Percentiles rank a stretch among this genome's conserved stretches.
phyloP scores from a whole-genome alignment of 176 grass and related monocot species.

The Urochloa ruziziensis region DNA sequence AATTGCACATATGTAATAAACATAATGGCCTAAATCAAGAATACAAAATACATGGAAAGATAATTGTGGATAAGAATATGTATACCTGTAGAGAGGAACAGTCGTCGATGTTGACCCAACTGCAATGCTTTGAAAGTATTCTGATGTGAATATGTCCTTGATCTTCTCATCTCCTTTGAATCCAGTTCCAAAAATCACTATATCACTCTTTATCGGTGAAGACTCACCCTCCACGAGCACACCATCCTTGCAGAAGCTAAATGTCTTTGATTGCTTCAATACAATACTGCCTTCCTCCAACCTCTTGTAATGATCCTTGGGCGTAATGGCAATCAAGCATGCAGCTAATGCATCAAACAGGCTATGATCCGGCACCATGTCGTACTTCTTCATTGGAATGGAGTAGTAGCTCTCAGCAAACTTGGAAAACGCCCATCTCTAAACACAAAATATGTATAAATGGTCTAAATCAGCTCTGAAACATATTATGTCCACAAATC shows the following conservation, averaged over 20 bases:
- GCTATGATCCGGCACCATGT: conserved; percentile 53
- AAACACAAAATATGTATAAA: neutral
- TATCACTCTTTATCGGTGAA: conserved; percentile 32
- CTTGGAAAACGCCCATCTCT: conserved; percentile 50
- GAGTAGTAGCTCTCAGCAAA: conserved; percentile 59
- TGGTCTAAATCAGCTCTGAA: neutral
- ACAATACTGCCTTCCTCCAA: conserved; percentile 63
- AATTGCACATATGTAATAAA: neutral
- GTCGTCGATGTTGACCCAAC: conserved; percentile 36
- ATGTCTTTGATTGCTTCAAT: conserved; percentile 45
- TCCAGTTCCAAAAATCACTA: conserved; percentile 54
- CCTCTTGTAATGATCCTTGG: conserved; percentile 50
- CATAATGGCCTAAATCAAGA: no score
- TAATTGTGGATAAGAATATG: neutral
- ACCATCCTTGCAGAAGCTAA: conserved; percentile 55
- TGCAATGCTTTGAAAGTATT: conserved; percentile 40
- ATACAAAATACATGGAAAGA: neutral
- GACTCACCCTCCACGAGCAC: conserved; percentile 41
- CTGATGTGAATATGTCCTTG: conserved; percentile 49
- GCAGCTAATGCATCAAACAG: conserved; percentile 31
- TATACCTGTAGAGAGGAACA: conserved; percentile 54
- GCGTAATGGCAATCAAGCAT: conserved; percentile 31
- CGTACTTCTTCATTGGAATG: conserved; percentile 49
- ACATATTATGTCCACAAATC: neutral
- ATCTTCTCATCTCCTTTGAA: conserved; percentile 58